A percentile compares a stretch with the other conserved stretches of the same genome.
These are phyloP conservation scores for Globisporangium abappressorium DNA, from an alignment of 352 stramenopile species.

Conservation along the genomic window DNA sequence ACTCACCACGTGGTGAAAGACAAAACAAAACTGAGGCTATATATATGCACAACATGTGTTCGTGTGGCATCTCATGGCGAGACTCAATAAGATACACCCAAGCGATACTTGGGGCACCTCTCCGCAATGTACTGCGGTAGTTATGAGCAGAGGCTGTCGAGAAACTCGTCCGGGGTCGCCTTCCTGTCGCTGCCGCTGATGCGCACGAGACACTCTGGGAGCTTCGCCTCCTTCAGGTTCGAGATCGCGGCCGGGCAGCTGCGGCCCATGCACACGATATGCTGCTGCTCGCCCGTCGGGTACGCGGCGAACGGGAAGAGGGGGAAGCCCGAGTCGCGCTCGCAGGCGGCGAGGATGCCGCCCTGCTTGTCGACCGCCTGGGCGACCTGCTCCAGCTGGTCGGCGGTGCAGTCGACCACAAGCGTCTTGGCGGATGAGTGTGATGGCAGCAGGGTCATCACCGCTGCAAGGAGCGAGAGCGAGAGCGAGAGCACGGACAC, in stretches of 20 bases:
- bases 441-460: not conserved
- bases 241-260: constrained; percentile 27
- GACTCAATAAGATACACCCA: not conserved
- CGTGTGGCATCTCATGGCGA: not conserved
- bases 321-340: constrained; percentile 27
- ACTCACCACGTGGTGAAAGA: not conserved
- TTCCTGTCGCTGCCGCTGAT: constrained; percentile 6
- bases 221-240: constrained; percentile 15
- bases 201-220: constrained; percentile 23
- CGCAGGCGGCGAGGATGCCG: constrained; percentile 25
- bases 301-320: constrained; percentile 29
- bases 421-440: not conserved
- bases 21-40: not conserved
- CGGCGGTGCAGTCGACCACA: constrained; percentile 10
- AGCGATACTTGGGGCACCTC: not conserved
- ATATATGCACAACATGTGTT: not conserved
- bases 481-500: constrained; percentile 2
- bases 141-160: constrained; percentile 23
- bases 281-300: constrained; percentile 26
- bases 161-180: constrained; percentile 22
- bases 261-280: constrained; percentile 28
- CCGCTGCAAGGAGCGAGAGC: constrained; percentile 1
- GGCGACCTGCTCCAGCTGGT: constrained; percentile 16
- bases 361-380: constrained; percentile 5
- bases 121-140: not conserved